These are phyloP conservation scores for Peniophora sp. DNA, from an alignment of 1,284 basidiomycete species.

Conservation along the genomic window DNA sequence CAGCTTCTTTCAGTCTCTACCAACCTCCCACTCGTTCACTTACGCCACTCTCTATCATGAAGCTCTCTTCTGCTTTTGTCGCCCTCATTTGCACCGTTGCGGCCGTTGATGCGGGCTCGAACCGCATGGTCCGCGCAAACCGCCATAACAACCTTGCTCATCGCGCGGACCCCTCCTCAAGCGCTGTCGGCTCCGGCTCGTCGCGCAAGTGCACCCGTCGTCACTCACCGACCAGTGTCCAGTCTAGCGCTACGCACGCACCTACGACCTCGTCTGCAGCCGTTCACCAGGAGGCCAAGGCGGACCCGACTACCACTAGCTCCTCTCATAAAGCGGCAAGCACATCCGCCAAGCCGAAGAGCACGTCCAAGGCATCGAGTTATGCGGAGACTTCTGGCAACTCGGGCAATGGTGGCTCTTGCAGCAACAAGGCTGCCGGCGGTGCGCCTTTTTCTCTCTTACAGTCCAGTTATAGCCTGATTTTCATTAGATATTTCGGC, in stretches of 20 bases:
- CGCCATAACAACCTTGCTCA: constrained; percentile 26
- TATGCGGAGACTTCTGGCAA: background rate
- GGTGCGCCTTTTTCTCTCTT: constrained; percentile 11
- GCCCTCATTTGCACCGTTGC: constrained; percentile 30
- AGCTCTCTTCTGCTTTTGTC: constrained; percentile 26
- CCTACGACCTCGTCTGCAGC: background rate
- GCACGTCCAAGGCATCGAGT: no score
- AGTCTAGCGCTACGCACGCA: background rate
- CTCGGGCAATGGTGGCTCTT: constrained; percentile 4
- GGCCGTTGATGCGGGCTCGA: constrained; percentile 26
- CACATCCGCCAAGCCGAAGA: no score
- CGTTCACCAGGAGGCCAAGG: background rate
- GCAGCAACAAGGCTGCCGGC: constrained; percentile 19
- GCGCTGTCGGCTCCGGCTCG: background rate
- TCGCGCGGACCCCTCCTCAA: constrained; percentile 19
- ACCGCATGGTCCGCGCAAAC: constrained; percentile 17
- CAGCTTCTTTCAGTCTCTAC: no score
- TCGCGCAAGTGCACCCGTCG: background rate
- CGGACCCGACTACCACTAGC: background rate
- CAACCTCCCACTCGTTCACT: no score
- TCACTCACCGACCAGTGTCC: background rate
- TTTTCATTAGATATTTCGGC: constrained; percentile 31
- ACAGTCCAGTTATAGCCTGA: background rate
- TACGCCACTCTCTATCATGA: constrained; percentile 17
- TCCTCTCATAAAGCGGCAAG: no score